Conservation (phyloP, 805 yeast genomes). For the Monosporozyma yasuniensis region DNA sequence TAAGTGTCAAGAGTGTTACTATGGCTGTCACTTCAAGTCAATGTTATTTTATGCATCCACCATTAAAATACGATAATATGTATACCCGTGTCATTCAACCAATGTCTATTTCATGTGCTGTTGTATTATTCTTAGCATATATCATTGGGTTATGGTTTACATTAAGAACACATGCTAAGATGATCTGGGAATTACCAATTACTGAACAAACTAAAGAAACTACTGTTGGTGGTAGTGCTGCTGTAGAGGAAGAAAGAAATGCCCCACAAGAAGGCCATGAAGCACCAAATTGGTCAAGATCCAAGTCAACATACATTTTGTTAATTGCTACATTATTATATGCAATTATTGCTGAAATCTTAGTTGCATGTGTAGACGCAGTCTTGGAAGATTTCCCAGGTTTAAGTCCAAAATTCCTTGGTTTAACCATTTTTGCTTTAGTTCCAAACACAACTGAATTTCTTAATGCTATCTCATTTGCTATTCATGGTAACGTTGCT, state of each 20-base stretch:
- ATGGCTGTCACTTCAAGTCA: constrained; percentile 22
- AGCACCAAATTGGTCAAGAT: constrained; percentile 94
- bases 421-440: constrained; percentile 87
- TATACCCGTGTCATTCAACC: constrained; percentile 70
- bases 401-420: constrained; percentile 81
- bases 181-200: constrained; percentile 66
- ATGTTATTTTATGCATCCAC: constrained; percentile 74
- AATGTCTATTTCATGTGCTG: constrained; percentile 69
- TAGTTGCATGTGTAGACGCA: constrained; percentile 86
- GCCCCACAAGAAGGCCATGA: constrained; percentile 64
- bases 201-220: constrained; percentile 17
- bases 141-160: constrained; percentile 87
- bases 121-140: constrained; percentile 74
- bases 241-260: constrained; percentile 21
- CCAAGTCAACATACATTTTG: constrained; percentile 72
- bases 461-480: constrained; percentile 92
- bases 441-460: constrained; percentile 97
- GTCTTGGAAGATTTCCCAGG: constrained; percentile 65
- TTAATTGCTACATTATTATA: constrained; percentile 78
- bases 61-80: constrained; percentile 57
- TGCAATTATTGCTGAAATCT: constrained; percentile 88
- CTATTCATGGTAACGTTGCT: constrained; percentile 92
- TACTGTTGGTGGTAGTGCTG: constrained; percentile 7
- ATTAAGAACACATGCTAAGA: constrained; percentile 88
- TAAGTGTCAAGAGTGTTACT: constrained; percentile 40